Percentiles rank a stretch among this genome's conserved stretches.
phyloP scores from a whole-genome alignment of 2,329 filamentous ascomycete species.

The Byssochlamys sp. region DNA sequence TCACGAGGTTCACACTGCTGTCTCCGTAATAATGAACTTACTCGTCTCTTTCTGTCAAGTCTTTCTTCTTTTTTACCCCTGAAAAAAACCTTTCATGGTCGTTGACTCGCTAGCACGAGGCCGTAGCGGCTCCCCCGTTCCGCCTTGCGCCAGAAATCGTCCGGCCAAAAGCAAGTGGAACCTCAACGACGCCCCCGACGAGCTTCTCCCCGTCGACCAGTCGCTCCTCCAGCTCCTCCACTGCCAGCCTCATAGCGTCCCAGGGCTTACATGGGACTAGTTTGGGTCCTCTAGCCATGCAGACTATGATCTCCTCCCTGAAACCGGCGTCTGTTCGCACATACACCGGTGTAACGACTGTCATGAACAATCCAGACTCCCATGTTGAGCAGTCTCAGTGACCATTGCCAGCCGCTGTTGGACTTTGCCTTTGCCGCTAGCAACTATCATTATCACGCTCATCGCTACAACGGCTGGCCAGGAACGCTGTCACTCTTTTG shows the following conservation, averaged over 20 bases:
- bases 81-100: not conserved
- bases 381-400: not conserved
- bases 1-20: not conserved
- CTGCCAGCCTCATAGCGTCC: not conserved
- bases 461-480: not conserved
- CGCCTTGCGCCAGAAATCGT: not conserved
- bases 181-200: not conserved
- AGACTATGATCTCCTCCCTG: not conserved
- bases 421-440: not conserved
- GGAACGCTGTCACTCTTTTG: not conserved
- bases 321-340: constrained; percentile 1
- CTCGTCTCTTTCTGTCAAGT: not conserved
- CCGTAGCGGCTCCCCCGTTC: not conserved
- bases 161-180: not conserved
- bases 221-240: not conserved
- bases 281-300: not conserved
- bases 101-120: not conserved
- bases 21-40: no score
- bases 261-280: not conserved
- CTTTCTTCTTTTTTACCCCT: not conserved
- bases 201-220: not conserved
- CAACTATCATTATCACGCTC: not conserved
- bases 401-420: not conserved
- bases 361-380: not conserved
- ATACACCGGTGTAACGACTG: constrained; percentile 1